Evolutionary conservation across 805 yeast species (phyloP).

Genomic region (Starmera caribaea): DNA sequence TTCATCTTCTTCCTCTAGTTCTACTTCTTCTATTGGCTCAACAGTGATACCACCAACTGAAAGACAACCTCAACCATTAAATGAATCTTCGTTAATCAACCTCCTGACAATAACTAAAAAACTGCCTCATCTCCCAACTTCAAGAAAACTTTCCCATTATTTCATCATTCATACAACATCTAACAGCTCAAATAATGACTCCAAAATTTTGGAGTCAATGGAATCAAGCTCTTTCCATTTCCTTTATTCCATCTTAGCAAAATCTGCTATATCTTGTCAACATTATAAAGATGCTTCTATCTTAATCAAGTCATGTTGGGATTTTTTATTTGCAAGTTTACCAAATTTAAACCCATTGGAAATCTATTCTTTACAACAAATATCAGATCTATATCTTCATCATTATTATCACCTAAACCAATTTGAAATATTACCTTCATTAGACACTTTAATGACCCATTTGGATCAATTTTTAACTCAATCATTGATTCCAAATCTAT

Average conservation of each 20-base stretch:
- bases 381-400: too few species aligned
- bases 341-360: too few species aligned
- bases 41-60: background rate
- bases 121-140: constrained; percentile 7
- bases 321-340: too few species aligned
- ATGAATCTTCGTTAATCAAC: constrained; percentile 23
- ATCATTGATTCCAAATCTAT: too few species aligned
- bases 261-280: constrained; percentile 32
- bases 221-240: constrained; percentile 26
- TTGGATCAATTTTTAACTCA: too few species aligned
- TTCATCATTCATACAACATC: constrained; percentile 5
- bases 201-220: too few species aligned
- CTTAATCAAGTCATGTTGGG: constrained; percentile 37
- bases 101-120: constrained; percentile 23
- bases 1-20: background rate
- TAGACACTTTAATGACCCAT: too few species aligned
- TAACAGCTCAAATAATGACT: too few species aligned
- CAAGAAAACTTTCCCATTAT: constrained; percentile 10
- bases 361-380: too few species aligned
- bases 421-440: too few species aligned
- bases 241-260: constrained; percentile 33
- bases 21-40: background rate
- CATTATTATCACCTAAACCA: too few species aligned
- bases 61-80: constrained; percentile 9
- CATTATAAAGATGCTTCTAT: constrained; percentile 24